Base-by-base conservation (phyloP, 2,329 filamentous ascomycete genomes). In the Calonectria multiphialidica region DNA sequence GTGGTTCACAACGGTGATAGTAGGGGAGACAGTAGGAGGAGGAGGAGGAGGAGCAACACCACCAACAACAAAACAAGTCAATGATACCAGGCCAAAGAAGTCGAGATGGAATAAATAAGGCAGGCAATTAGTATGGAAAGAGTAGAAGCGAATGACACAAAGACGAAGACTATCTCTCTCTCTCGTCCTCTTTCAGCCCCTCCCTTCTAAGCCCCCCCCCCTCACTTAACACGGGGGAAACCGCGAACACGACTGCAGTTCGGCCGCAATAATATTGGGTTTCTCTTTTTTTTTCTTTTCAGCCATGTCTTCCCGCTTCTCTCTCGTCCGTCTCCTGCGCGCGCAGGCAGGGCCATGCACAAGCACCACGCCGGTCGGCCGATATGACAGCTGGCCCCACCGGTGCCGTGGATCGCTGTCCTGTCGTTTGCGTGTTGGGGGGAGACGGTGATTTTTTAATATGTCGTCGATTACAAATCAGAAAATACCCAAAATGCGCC, bases 401-500 rank as follows among this genome's bases (percentile, higher is more conserved):
- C 15, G 50, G 40, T n/a, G 59, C 66, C 63, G 59, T 62, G 37
- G 68, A 70, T 68, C 45, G 49, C 65, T 50, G 70, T 64, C 61
- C 70, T 66, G 49, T 53, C 53, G 69, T 66, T 68, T 47, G 44
- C 44, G 44, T 21, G n/a, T 47, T 47, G 44, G 44, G n/a, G 42
- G 44, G 61, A 61, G 35, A 49, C 16, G n/a, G 16, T 44, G 67
- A 76, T 73, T 79, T 72, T 76, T 77, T 77, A 77, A 78, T 79
- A 78, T 79, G 77, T 79, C 78, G 74, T 72, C 69, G 78, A 79
- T 80, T 77, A 80, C 75, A 76, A 78, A 80, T 80, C 78, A 80
- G 66, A 76, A 80, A 80, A 78, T 78, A 63, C 25, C 16, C 7
- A 47, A 25, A 30, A 30, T 30, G 8, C 28, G 28, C 28, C 28